Evolutionary conservation across 805 yeast genomes (phyloP), one percentile per base, ranked within the genome.

Genomic region (Saccharomycopsis sp.): DNA sequence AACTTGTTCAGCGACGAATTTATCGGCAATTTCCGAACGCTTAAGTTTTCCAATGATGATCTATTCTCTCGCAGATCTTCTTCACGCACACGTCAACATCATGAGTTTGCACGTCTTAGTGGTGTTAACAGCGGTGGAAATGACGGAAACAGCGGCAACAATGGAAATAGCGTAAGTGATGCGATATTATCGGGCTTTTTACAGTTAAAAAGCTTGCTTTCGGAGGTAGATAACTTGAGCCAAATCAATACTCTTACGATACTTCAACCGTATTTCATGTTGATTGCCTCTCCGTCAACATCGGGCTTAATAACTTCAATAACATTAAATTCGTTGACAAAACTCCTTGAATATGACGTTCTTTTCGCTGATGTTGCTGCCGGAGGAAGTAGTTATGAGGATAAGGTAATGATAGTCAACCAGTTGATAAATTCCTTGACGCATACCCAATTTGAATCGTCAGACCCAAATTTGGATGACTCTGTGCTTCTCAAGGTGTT

Each of bases 391-490:
- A 52, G 34, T 22, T 20, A 50, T n/a, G 34, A 17, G 3, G 44
- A 44, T 9, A 38, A 47, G 8, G n/a, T 55, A 19, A 7, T 20
- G 23, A 24, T 50, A 14, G 52, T 62, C 82, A 61, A 82, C 58
- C 73, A 70, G 56, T 66, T 69, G 5, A 72, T 76, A 54, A 73
- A 72, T 35, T 81, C 97, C 0, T 77, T 94, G 62, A 89, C 98
- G 0, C 97, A 90, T 69, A 94, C 98, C 72, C 82, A 97, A 52
- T 94, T 94, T 69, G 97, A 94, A 74, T 97, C 97, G 1, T 87
- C 94, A 0, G 97, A 92, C 68, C 96, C 90, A 69, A 80, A 86
- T 41, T 86, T 89, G 50, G 98, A 94, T 72, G 99, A 94, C 69
- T 88, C 96, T 0, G 93, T 94, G 2, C 74, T 94, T 52, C 77